These are phyloP conservation scores for Crithidia acanthocephali DNA, from an alignment of 208 protist species.

Conservation along the genomic window DNA sequence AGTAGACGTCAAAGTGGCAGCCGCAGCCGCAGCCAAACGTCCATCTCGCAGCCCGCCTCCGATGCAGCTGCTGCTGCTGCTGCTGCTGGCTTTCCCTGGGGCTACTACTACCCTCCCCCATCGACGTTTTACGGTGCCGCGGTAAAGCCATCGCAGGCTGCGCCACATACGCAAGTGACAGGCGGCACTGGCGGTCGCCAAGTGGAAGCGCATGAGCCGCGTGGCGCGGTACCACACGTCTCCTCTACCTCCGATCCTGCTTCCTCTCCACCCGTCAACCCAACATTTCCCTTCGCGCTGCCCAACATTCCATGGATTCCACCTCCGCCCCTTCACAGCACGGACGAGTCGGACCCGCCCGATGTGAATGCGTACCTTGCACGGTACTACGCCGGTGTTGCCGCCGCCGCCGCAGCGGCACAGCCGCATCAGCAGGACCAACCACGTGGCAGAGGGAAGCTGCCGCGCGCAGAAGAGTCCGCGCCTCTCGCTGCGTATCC, in stretches of 20 bases:
- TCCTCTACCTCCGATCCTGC: too few species aligned
- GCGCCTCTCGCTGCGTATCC: too few species aligned
- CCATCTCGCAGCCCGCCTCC: not conserved
- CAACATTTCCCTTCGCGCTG: constrained; percentile 12
- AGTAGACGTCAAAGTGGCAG: not conserved
- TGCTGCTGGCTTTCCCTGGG: not conserved
- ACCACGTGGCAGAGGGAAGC: not conserved
- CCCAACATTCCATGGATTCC: constrained; percentile 41
- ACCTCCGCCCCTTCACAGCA: constrained; percentile 33
- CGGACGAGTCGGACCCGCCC: not conserved
- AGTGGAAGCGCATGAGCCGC: too few species aligned
- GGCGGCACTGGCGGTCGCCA: too few species aligned
- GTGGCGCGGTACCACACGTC: too few species aligned
- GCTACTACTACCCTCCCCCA: not conserved
- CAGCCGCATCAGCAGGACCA: not conserved
- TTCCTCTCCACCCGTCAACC: not conserved
- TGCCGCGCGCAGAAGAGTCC: not conserved
- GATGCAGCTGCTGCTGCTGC: not conserved
- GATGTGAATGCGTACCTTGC: constrained; percentile 12
- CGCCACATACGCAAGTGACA: too few species aligned
- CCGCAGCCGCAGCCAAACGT: not conserved
- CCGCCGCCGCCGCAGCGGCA: not conserved
- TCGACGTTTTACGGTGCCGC: too few species aligned
- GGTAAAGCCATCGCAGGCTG: too few species aligned
- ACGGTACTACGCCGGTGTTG: constrained; percentile 24